These are phyloP conservation scores for Penicillium steckii DNA, from an alignment of 495 filamentous ascomycete genomes.

Conservation along the genomic window DNA sequence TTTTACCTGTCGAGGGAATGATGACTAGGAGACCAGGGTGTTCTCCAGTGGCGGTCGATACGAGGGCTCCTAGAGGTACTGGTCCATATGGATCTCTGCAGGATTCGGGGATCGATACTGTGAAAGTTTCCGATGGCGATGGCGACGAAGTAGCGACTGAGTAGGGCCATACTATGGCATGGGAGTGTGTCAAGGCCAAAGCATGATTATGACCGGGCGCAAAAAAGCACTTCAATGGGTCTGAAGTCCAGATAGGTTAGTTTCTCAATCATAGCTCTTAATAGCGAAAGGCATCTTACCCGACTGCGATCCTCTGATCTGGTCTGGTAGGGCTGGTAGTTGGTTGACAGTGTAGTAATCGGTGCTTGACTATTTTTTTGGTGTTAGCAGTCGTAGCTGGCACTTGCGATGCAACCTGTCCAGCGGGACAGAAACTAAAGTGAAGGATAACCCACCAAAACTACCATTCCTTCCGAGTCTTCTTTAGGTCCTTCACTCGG, in stretches of 20 bases:
- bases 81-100: constrained; percentile 61
- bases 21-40: constrained; percentile 84
- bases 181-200: constrained; percentile 71
- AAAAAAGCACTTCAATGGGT: constrained; percentile 52
- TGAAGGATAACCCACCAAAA: constrained; percentile 53
- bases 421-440: constrained; percentile 1
- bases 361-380: constrained; percentile 67
- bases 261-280: constrained; percentile 6
- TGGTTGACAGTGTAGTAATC: constrained; percentile 83
- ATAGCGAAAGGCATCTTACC: constrained; percentile 40
- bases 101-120: constrained; percentile 72
- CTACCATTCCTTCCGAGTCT: constrained; percentile 58
- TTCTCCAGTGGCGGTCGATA: constrained; percentile 68
- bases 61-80: constrained; percentile 76
- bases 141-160: constrained; percentile 49
- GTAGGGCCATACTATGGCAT: constrained; percentile 90
- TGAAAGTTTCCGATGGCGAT: constrained; percentile 66
- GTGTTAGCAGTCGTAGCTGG: background rate
- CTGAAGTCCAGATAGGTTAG: constrained; percentile 20
- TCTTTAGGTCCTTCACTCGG: constrained; percentile 44
- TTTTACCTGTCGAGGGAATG: constrained; percentile 75
- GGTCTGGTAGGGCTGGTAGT: constrained; percentile 75
- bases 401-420: background rate
- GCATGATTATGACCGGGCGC: constrained; percentile 69
- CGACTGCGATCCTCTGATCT: constrained; percentile 59